Conservation (phyloP, 164 flowering plant genomes). For the Berberis vulgaris region DNA sequence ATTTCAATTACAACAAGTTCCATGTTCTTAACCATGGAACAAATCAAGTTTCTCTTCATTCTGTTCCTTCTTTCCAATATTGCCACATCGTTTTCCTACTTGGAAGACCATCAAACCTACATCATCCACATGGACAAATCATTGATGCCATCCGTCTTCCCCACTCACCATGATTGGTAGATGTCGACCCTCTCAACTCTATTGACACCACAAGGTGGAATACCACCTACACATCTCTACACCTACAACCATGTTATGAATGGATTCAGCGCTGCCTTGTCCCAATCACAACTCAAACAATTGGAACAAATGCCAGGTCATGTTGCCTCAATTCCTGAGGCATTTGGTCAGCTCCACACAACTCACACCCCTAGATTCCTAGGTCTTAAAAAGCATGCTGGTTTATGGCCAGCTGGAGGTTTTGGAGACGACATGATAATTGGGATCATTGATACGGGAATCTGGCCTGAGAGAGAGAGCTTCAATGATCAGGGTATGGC, state of each 20-base stretch:
- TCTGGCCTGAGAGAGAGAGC: slow-evolving; percentile 12
- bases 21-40: slow-evolving; percentile 1
- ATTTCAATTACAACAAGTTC: not conserved
- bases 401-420: slow-evolving; percentile 6
- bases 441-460: slow-evolving; percentile 8
- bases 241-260: slow-evolving; percentile 13
- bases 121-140: slow-evolving; percentile 29
- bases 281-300: slow-evolving; percentile 5
- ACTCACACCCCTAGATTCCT: slow-evolving; percentile 14
- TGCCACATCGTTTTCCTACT: not conserved
- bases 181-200: slow-evolving; percentile 3
- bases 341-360: slow-evolving; percentile 7
- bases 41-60: not conserved
- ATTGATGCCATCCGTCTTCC: slow-evolving; percentile 16
- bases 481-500: slow-evolving; percentile 10
- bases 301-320: slow-evolving; percentile 8
- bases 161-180: slow-evolving; percentile 10
- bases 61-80: slow-evolving; percentile 1
- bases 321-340: slow-evolving; percentile 10
- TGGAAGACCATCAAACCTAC: slow-evolving; percentile 11
- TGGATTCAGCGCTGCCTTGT: slow-evolving; percentile 13
- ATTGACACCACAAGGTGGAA: slow-evolving; percentile 1
- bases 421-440: slow-evolving; percentile 15
- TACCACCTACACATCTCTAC: slow-evolving; percentile 12
- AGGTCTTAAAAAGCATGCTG: slow-evolving; percentile 4